Evolutionary conservation across 2,329 filamentous ascomycete genomes (phyloP).

Genomic region (Ophiognomonia clavigignenti-juglandacearum): DNA sequence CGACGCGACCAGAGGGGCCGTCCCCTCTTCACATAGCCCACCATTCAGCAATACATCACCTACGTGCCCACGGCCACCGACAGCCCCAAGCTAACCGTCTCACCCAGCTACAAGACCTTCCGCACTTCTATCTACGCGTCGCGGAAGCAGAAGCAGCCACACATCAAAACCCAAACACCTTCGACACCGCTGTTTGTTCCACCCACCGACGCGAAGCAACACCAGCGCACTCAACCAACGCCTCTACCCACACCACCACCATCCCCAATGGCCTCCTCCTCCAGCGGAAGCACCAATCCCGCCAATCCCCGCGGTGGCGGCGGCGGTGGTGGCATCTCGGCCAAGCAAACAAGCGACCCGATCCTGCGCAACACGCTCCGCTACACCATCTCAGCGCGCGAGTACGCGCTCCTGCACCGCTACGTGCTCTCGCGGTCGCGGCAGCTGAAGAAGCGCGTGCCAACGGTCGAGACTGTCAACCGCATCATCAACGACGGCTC

Average conservation of each 20-base stretch:
- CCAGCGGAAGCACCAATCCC: not conserved
- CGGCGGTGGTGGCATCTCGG: conserved; percentile 2
- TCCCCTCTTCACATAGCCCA: conserved; percentile 7
- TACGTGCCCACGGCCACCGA: conserved; percentile 3
- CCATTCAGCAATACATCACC: conserved; percentile 13
- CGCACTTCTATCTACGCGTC: conserved; percentile 14
- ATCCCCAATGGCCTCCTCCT: conserved; percentile 10
- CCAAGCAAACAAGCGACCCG: conserved; percentile 48
- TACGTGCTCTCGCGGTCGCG: conserved; percentile 73
- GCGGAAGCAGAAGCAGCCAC: not conserved
- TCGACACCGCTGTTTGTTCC: not conserved
- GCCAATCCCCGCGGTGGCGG: not conserved
- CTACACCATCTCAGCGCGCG: conserved; percentile 78
- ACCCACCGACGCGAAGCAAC: not conserved
- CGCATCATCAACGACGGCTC: conserved; percentile 47
- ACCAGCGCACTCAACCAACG: not conserved
- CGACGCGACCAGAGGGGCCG: not conserved
- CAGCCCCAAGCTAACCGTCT: conserved; percentile 14
- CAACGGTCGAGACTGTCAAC: conserved; percentile 51
- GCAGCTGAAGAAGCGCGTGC: conserved; percentile 48
- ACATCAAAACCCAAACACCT: not conserved
- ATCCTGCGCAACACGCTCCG: conserved; percentile 80
- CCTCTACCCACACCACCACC: not conserved
- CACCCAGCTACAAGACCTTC: conserved; percentile 10
- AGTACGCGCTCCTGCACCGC: conserved; percentile 80